These are phyloP conservation scores for Diversispora epigaea DNA, from an alignment of 192 early-diverging fungal genomes.

Conservation along the genomic window DNA sequence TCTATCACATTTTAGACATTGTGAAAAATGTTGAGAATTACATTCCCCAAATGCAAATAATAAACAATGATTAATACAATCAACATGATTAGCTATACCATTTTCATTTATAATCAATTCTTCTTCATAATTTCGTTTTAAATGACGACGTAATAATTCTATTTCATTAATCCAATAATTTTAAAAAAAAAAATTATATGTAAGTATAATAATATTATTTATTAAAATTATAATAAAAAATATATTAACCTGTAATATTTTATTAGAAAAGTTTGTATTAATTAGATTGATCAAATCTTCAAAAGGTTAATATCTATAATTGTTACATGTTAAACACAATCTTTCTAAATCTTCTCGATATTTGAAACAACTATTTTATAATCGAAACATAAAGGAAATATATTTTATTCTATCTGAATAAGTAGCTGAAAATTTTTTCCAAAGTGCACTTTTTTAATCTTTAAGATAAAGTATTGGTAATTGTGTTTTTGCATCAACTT, in stretches of 20 bases:
- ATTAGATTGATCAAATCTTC: background rate
- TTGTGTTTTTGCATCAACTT: background rate
- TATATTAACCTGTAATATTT: background rate
- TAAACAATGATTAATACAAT: background rate
- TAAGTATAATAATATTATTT: too few relatives aligned
- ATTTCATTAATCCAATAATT: background rate
- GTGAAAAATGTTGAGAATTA: background rate
- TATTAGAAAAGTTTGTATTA: background rate
- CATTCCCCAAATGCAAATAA: background rate
- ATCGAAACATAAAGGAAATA: background rate
- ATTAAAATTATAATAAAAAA: too few relatives aligned
- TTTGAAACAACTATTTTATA: background rate
- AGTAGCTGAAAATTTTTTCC: background rate
- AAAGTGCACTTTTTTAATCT: conserved; percentile 1
- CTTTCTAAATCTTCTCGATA: background rate
- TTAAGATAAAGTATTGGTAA: background rate
- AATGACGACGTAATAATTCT: background rate
- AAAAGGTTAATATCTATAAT: background rate
- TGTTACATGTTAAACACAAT: background rate
- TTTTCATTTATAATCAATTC: background rate
- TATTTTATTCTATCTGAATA: background rate
- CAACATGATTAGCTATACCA: background rate
- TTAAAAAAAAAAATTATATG: background rate
- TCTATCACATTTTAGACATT: background rate
- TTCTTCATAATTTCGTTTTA: conserved; percentile 13